Evolutionary conservation across 23 red algal species (phyloP), one percentile per base, ranked within the genome.

Genomic region (Gracilaria gracilis): DNA sequence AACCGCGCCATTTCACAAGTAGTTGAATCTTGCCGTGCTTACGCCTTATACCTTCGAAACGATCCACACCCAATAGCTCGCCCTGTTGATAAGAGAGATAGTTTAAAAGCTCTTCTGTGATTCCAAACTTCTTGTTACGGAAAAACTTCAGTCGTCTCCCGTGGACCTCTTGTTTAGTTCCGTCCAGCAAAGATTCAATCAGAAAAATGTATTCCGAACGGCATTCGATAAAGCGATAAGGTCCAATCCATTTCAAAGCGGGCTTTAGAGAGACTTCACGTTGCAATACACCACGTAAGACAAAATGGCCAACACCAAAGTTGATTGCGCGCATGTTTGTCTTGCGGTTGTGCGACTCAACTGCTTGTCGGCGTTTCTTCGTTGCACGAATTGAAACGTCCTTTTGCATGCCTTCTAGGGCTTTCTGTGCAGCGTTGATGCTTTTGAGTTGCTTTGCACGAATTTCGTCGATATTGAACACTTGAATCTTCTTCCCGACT

Each of bases 201-300:
- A n/a, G n/a, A n/a, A n/a, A n/a, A n/a, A n/a, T n/a, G n/a, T n/a
- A n/a, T n/a, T n/a, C n/a, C n/a, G n/a, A n/a, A n/a, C n/a, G n/a
- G n/a, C n/a, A n/a, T n/a, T n/a, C 2, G 6, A 15, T 76, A 21
- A 29, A 88, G 34, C 2, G 6, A 0, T 9, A 61, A 57, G 4
- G 73, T 88, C 23, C 58, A 75, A 5, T 88, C 84, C 84, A 88
- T 19, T 64, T 57, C 53, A 83, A 64, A 13, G 50, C 29, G 20
- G 79, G 50, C 14, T 83, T 57, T 9, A n/a, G 79, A 61, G 19
- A 33, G 24, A 21, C 8, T 39, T 66, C 53, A 14, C 81, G 49
- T n/a, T 69, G 28, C 34, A 24, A 32, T 6, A 31, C 21, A 42
- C 0, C 84, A 6, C 1, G 42, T 1, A 88, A 50, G 0, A 88